A percentile compares a stretch with the other conserved stretches of the same genome.
These are phyloP conservation scores for Chamaenerion angustifolium DNA, from an alignment of 345 rosid species.

Conservation along the genomic window DNA sequence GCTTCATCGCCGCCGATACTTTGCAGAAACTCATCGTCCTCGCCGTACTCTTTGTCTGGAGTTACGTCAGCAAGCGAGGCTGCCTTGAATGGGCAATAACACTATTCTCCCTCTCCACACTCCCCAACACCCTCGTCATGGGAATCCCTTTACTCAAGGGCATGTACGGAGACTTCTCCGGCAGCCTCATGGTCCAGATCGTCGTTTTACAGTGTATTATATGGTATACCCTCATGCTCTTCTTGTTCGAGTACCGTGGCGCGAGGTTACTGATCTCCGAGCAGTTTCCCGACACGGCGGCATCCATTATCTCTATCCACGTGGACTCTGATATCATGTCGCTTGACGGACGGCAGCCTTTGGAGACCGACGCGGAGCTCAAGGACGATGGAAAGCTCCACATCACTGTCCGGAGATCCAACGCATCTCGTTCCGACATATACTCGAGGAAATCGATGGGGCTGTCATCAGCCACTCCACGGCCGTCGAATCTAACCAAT, in stretches of 20 bases:
- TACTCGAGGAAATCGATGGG: slow-evolving; percentile 21
- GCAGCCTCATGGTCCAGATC: slow-evolving; percentile 9
- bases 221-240: slow-evolving; percentile 13
- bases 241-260: slow-evolving; percentile 24
- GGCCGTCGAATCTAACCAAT: slow-evolving; percentile 25
- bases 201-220: slow-evolving; percentile 18
- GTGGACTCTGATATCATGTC: slow-evolving; percentile 22
- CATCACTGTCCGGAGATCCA: slow-evolving; percentile 19
- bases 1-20: slow-evolving; percentile 5
- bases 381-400: slow-evolving; percentile 26
- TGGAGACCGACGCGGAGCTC: slow-evolving; percentile 24
- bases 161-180: slow-evolving; percentile 16
- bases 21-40: slow-evolving; percentile 4
- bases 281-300: slow-evolving; percentile 23
- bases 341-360: slow-evolving; percentile 20
- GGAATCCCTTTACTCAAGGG: slow-evolving; percentile 20
- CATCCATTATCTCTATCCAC: slow-evolving; percentile 16
- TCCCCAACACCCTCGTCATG: slow-evolving; percentile 21
- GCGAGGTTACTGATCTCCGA: slow-evolving; percentile 19
- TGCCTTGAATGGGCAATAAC: slow-evolving; percentile 18
- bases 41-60: slow-evolving; percentile 5
- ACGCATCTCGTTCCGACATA: slow-evolving; percentile 19
- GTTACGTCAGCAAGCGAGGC: slow-evolving; percentile 5
- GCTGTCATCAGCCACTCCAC: slow-evolving; percentile 15
- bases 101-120: slow-evolving; percentile 18